Base-by-base conservation (phyloP, 306 rosid genomes). In the Elaeagnus macrophylla region DNA sequence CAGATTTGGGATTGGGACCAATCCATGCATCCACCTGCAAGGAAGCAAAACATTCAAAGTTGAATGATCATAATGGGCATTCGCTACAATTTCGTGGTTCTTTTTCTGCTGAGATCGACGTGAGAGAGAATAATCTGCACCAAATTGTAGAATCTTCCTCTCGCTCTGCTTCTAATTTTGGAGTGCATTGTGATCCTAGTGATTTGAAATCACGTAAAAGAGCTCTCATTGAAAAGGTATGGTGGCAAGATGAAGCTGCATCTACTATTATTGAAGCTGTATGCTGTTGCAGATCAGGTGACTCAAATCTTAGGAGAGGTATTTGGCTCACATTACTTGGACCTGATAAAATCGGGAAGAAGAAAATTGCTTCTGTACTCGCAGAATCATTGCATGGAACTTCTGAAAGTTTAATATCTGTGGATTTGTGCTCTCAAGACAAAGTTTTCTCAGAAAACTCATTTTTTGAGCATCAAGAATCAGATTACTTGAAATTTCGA, bases 1-100 rank as follows among this genome's bases (percentile, higher is more conserved):
- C 99, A 15, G 99, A 91, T 82, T 84, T 91, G 86, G 85, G 94
- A 36, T 57, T 91, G 73, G 99, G 99, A 70, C 84, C 95, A 10
- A 69, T 77, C 19, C 82, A 82, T 58, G 63, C 77, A 51, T 68
- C 85, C 40, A 61, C 72, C 42, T 17, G 77, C 61, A 82, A 67
- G 43, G 81, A 70, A 65, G 83, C 79, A 35, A 61, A 58, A 18
- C 61, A 67, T 4, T 72, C 81, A 16, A 81, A 75, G 59, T 44
- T 72, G 12, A 60, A 51, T 36, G 79, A 74, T 59, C 68, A 57
- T 37, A 72, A 62, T 65, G 74, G 62, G 59, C 35, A 50, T 38
- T 68, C 45, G 48, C 81, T 9, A 51, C 79, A 58, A 67, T 46
- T 72, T 46, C 72, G 83, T n/a, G 81, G 79, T 60, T 83, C 94